These are phyloP conservation scores for Picocystis salinarum DNA, from an alignment of 139 green algal genomes.

Conservation along the genomic window DNA sequence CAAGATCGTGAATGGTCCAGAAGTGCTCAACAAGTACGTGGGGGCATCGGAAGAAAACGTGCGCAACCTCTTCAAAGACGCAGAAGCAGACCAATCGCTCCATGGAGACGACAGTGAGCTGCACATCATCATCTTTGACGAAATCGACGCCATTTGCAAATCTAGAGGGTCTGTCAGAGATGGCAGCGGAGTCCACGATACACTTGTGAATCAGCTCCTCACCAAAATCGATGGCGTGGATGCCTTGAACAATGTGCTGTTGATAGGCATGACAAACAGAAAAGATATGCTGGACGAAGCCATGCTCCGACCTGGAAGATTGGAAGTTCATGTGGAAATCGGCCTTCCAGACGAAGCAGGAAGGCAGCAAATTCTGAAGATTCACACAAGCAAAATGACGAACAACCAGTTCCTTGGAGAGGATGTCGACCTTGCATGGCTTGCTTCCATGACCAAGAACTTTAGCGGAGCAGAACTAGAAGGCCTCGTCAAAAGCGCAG, in stretches of 20 bases:
- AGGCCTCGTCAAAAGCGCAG: slow-evolving; percentile 81
- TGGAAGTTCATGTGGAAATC: slow-evolving; percentile 96
- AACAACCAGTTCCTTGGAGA: slow-evolving; percentile 67
- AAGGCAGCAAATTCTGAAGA: slow-evolving; percentile 83
- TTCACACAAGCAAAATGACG: slow-evolving; percentile 65
- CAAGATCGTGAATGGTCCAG: slow-evolving; percentile 67
- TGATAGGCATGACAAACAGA: slow-evolving; percentile 89
- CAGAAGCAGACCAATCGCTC: slow-evolving; percentile 62
- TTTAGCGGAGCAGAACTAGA: slow-evolving; percentile 79
- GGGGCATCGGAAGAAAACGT: slow-evolving; percentile 94
- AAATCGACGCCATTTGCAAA: slow-evolving; percentile 99
- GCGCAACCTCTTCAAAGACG: slow-evolving; percentile 84
- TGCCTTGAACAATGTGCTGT: slow-evolving; percentile 96
- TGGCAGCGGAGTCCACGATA: slow-evolving; percentile 84
- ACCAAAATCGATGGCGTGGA: slow-evolving; percentile 99
- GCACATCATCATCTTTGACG: slow-evolving; percentile 99
- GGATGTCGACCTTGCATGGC: slow-evolving; percentile 65
- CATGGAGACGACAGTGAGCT: slow-evolving; percentile 60
- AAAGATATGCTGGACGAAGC: slow-evolving; percentile 98
- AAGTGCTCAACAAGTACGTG: slow-evolving; percentile 84
- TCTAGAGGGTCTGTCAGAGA: slow-evolving; percentile 47
- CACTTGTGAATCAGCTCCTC: slow-evolving; percentile 95
- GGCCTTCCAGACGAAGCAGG: slow-evolving; percentile 82
- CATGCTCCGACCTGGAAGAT: slow-evolving; percentile 73
- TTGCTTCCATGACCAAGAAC: slow-evolving; percentile 76